Base-by-base conservation (phyloP, 495 filamentous ascomycete genomes). In the Sabuloglossum arenarium region DNA sequence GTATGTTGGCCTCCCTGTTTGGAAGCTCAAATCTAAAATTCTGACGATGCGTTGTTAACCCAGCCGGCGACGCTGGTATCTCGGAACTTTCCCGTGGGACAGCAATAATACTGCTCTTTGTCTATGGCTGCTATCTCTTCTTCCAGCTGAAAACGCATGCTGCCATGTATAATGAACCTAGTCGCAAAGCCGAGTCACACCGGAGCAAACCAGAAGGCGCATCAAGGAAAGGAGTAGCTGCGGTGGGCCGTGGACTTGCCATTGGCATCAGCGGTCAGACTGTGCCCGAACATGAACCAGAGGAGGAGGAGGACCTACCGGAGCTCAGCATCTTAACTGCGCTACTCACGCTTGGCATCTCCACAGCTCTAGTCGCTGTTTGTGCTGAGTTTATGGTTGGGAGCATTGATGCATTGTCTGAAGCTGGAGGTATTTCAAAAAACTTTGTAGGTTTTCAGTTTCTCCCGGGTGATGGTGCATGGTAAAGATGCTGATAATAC, bases 301-400 rank as follows among this genome's bases (percentile, higher is more conserved):
- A 76, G 0, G 76, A 79, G 8, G 78, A 82, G 54, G 76, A 80
- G 1, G 78, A 77, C 21, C 8, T 30, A 60, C 86, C 88, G 0
- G 78, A 85, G 60, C 71, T 95, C 9, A 76, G 77, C 25, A 70
- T 89, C 42, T 61, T 61, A 34, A 82, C 85, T 43, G 88, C 89
- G 3, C 34, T 91, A 6, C 67, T 77, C 45, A 86, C 84, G 0
- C 76, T 97, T 8, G 71, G 70, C 11, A 69, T 76, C 32, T 80
- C 83, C 0, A 96, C 89, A 6, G 80, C 79, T 14, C 70, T 94
- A 32, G 85, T 96, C 54, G 89, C 83, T 19, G 70, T 94, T 34
- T 94, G 89, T 64, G 85, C 89, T 19, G 89, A 96, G 64, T 94
- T 79, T 65, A 88, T 96, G 79, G 87, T 94, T 23, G 71, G 79